phyloP scores from a whole-genome alignment of 2,329 filamentous ascomycete species.

The Cylindrodendrum hubeiense region DNA sequence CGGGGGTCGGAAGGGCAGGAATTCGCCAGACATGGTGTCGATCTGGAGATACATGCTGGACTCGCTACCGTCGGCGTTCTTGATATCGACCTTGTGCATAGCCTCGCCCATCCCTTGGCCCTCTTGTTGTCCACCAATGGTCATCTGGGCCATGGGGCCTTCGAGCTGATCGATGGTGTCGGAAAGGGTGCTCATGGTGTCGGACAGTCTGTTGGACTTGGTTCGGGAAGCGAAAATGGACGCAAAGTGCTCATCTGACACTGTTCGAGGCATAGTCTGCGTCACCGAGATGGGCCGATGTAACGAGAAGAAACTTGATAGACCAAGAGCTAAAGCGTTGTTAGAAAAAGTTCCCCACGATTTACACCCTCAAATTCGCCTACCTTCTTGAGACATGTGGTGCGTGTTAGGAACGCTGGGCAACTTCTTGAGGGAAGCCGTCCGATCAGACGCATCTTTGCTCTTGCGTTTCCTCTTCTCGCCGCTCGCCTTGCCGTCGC shows the following conservation, averaged over 20 bases:
- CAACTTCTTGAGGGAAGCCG: conserved; percentile 67
- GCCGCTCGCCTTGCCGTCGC: conserved; percentile 57
- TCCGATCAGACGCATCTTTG: conserved; percentile 61
- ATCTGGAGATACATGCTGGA: conserved; percentile 74
- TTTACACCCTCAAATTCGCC: conserved; percentile 34
- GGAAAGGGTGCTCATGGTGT: conserved; percentile 77
- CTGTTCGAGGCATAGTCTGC: conserved; percentile 79
- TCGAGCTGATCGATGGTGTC: conserved; percentile 71
- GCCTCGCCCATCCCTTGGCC: conserved; percentile 58
- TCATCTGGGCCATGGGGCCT: conserved; percentile 67
- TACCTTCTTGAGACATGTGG: conserved; percentile 77
- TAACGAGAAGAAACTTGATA: conserved; percentile 95
- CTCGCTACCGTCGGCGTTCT: conserved; percentile 67
- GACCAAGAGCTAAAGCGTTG: conserved; percentile 75
- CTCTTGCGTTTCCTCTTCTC: conserved; percentile 71
- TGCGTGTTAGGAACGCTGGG: conserved; percentile 82
- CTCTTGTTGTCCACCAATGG: conserved; percentile 56
- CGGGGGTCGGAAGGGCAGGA: conserved; percentile 87
- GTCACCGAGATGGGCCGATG: conserved; percentile 94
- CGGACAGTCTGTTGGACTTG: conserved; percentile 64
- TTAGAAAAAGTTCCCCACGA: conserved; percentile 29
- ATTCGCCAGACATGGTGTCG: conserved; percentile 76
- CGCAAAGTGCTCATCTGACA: conserved; percentile 82
- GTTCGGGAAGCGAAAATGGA: conserved; percentile 79
- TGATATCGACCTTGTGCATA: conserved; percentile 64